phyloP scores from a whole-genome alignment of 1,284 basidiomycete genomes.

The Anthracocystis setariae region DNA sequence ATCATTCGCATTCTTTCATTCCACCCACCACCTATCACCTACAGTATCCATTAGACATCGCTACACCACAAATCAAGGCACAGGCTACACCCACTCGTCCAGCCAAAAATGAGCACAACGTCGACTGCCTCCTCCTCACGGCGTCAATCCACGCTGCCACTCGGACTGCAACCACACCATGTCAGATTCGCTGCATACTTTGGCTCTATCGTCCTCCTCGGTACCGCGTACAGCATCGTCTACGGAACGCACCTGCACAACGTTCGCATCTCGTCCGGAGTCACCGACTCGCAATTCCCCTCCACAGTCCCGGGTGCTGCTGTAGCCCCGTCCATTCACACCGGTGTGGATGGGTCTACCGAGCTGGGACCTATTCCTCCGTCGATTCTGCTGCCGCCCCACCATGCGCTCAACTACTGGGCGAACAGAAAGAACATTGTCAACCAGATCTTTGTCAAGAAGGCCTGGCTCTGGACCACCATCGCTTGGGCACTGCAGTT shows the following conservation, averaged over 20 bases:
- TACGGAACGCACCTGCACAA: constrained; percentile 70
- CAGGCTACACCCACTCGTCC: too few relatives aligned
- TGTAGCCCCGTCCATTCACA: constrained; percentile 17
- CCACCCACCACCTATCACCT: too few relatives aligned
- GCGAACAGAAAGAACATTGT: constrained; percentile 83
- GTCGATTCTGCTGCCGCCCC: constrained; percentile 73
- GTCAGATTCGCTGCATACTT: constrained; percentile 57
- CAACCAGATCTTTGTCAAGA: constrained; percentile 88
- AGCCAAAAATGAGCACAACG: constrained; percentile 14
- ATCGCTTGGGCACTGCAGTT: constrained; percentile 41
- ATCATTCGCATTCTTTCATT: too few relatives aligned
- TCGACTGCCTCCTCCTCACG: constrained; percentile 1
- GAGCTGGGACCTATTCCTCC: constrained; percentile 71
- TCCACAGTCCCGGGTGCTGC: constrained; percentile 31
- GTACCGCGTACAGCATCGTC: constrained; percentile 73
- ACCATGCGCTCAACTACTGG: constrained; percentile 45
- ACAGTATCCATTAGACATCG: too few relatives aligned
- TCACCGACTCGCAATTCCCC: constrained; percentile 47
- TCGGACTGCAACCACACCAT: constrained; percentile 45
- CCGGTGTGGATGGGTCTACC: constrained; percentile 70
- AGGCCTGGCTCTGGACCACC: constrained; percentile 87
- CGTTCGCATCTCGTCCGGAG: constrained; percentile 57
- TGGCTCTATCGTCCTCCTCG: constrained; percentile 70
- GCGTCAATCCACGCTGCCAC: constrained; percentile 25
- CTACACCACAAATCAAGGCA: too few relatives aligned